Evolutionary conservation across 108 stramenopile genomes (phyloP).

Genomic region (Cyclotella distinguenda): DNA sequence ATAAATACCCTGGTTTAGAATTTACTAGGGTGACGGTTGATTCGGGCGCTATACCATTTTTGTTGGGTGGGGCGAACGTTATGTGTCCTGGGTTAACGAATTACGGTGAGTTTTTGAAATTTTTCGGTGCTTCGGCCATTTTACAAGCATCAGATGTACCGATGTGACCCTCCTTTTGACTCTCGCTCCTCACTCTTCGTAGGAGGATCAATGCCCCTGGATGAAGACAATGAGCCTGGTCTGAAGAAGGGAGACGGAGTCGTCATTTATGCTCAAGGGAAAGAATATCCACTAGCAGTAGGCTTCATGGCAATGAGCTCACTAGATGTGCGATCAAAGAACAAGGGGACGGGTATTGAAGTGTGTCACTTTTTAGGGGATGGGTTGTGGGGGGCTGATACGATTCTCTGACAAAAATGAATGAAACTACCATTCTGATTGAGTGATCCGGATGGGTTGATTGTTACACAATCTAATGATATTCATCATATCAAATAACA

Average conservation of each 20-base stretch:
- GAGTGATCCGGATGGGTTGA: too few relatives aligned
- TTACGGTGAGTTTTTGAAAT: conserved; percentile 11
- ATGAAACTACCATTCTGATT: too few relatives aligned
- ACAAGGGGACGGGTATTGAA: conserved; percentile 94
- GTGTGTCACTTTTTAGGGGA: conserved; percentile 91
- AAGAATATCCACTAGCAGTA: conserved; percentile 88
- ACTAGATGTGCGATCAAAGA: conserved; percentile 46
- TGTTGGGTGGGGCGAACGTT: conserved; percentile 95
- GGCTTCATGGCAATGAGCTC: conserved; percentile 90
- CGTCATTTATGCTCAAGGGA: conserved; percentile 93
- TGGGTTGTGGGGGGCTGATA: conserved; percentile 79
- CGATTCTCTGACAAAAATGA: conserved; percentile 44
- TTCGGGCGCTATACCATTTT: conserved; percentile 93
- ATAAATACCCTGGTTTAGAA: conserved; percentile 72
- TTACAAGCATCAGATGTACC: background rate
- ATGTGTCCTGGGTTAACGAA: conserved; percentile 98
- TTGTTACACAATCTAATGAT: too few relatives aligned
- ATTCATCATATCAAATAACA: too few relatives aligned
- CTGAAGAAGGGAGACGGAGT: conserved; percentile 73
- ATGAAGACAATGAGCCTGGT: conserved; percentile 68
- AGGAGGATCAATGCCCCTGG: conserved; percentile 78
- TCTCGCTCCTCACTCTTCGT: background rate
- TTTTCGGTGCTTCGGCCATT: background rate
- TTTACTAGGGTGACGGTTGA: conserved; percentile 79
- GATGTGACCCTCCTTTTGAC: background rate